These are phyloP conservation scores for Leishmania aethiopica DNA, from an alignment of 208 protist genomes.

Conservation along the genomic window DNA sequence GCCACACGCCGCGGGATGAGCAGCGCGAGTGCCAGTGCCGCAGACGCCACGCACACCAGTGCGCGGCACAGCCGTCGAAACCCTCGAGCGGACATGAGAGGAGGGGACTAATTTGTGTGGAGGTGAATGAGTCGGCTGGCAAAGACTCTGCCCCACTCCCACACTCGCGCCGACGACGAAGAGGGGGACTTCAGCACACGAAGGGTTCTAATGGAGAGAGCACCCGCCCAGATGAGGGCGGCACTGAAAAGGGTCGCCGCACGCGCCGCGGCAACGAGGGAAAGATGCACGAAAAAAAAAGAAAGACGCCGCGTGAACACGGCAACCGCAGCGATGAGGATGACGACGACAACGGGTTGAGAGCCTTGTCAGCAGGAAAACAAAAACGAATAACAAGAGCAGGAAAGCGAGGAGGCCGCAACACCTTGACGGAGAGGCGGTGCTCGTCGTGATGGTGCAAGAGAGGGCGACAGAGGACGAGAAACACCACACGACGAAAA, in stretches of 20 bases:
- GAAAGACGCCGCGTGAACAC: neutral
- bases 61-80: neutral
- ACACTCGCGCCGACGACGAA: neutral
- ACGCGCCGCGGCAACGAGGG: neutral
- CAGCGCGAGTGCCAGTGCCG: slow-evolving; percentile 1
- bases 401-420: neutral
- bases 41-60: neutral
- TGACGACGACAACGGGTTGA: too few relatives aligned
- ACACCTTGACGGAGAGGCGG: neutral
- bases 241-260: neutral
- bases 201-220: neutral
- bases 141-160: neutral
- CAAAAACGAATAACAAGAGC: neutral
- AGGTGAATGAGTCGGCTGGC: neutral
- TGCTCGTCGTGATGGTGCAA: too few relatives aligned
- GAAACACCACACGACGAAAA: too few relatives aligned
- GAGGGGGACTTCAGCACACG: neutral
- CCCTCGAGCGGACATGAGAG: neutral
- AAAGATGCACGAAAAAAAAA: neutral
- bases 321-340: neutral
- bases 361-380: neutral
- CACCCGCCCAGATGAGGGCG: neutral
- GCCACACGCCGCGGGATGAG: neutral
- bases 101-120: neutral
- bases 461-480: too few relatives aligned